phyloP scores from a whole-genome alignment of 257 asterid genomes.

The Misopates orontium region DNA sequence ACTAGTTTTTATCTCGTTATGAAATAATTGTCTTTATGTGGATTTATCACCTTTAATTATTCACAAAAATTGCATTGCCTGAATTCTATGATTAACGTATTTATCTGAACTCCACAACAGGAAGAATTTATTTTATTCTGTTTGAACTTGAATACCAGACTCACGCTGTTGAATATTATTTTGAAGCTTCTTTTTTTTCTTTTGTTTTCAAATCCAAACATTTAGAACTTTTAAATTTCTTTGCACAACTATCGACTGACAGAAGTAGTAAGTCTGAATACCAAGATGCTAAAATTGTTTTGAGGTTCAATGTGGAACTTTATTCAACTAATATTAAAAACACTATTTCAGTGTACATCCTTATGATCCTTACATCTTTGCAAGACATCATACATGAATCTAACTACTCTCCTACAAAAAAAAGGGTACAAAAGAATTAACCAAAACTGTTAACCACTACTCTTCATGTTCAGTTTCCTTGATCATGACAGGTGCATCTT shows the following conservation, averaged over 20 bases:
- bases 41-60: background rate
- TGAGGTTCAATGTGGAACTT: slow-evolving; percentile 13
- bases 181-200: background rate
- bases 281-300: slow-evolving; percentile 18
- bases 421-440: slow-evolving; percentile 11
- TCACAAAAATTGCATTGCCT: background rate
- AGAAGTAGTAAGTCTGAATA: slow-evolving; percentile 5
- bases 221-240: background rate
- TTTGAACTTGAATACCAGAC: background rate
- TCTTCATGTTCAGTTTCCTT: slow-evolving; percentile 17
- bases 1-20: background rate
- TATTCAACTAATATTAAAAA: background rate
- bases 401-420: slow-evolving; percentile 22
- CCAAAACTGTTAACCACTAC: slow-evolving; percentile 6
- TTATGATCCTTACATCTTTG: slow-evolving; percentile 29
- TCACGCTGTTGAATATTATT: background rate
- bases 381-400: slow-evolving; percentile 21
- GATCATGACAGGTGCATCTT: slow-evolving; percentile 32
- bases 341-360: background rate
- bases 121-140: background rate
- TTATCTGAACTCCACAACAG: background rate
- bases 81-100: background rate
- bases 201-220: background rate
- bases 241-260: background rate
- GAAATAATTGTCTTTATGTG: background rate